These are phyloP conservation scores for Penicillium occitanis DNA, from an alignment of 2,329 filamentous ascomycete species.

Conservation along the genomic window DNA sequence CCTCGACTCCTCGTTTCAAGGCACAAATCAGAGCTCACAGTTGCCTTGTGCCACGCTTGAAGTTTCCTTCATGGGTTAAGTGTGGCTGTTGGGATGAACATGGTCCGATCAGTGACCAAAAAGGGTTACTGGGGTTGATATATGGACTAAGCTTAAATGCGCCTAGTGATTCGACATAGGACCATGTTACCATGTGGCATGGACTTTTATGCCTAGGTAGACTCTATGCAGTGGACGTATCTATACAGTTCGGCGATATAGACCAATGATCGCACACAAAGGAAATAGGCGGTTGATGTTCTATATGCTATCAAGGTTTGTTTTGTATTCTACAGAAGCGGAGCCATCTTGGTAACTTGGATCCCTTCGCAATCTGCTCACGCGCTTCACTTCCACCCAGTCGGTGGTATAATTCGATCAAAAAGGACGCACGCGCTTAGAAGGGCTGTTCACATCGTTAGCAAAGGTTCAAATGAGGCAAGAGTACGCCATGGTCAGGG, in stretches of 20 bases:
- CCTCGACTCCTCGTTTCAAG: background rate
- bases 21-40: slow-evolving; percentile 5
- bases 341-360: slow-evolving; percentile 13
- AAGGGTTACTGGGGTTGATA: slow-evolving; percentile 2
- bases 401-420: slow-evolving; percentile 11
- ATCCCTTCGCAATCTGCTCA: background rate
- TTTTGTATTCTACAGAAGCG: slow-evolving; percentile 38
- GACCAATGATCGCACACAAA: slow-evolving; percentile 12
- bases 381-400: background rate
- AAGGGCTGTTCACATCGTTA: slow-evolving; percentile 32
- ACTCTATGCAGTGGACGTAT: background rate
- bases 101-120: slow-evolving; percentile 18
- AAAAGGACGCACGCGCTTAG: slow-evolving; percentile 30
- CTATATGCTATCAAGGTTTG: slow-evolving; percentile 38
- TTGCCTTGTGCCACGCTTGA: slow-evolving; percentile 21
- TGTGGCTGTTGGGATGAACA: slow-evolving; percentile 1
- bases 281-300: slow-evolving; percentile 24
- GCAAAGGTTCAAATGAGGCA: background rate
- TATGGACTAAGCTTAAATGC: background rate
- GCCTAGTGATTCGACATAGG: background rate
- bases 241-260: background rate
- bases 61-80: slow-evolving; percentile 29
- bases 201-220: background rate
- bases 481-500: background rate
- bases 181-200: background rate